Conservation (phyloP, 129 eudicot species). For the Dittrichia graveolens region DNA sequence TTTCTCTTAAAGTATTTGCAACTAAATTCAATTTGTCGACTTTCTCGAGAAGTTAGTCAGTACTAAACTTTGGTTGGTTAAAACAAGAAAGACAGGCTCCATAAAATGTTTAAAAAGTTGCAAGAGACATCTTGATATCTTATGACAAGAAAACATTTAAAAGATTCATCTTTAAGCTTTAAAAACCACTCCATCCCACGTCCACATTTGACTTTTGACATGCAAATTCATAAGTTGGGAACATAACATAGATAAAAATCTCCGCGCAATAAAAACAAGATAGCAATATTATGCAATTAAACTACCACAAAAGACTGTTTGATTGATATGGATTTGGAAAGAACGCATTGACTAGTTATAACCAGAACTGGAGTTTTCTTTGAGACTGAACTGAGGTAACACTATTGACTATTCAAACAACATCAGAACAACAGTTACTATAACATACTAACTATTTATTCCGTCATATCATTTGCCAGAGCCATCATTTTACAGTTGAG, state of each 20-base stretch:
- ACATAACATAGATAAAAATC: neutral
- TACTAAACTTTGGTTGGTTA: conserved; percentile 6
- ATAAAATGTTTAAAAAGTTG: neutral
- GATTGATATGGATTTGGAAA: no score
- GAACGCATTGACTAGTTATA: neutral
- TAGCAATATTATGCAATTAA: neutral
- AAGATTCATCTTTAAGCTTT: conserved; percentile 4
- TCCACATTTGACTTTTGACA: neutral
- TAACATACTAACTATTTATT: neutral
- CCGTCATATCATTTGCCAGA: conserved; percentile 14
- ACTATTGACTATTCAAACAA: neutral
- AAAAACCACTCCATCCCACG: neutral
- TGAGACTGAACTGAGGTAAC: neutral
- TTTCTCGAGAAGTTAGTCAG: no score
- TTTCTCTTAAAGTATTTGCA: neutral
- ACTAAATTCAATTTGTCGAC: neutral
- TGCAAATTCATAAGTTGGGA: neutral
- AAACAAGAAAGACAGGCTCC: neutral
- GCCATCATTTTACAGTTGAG: neutral
- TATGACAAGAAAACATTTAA: neutral
- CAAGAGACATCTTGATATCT: neutral
- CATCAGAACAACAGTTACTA: neutral
- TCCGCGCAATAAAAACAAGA: neutral
- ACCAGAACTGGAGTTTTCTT: neutral
- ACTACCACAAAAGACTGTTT: no score